These are phyloP conservation scores for Candida fluviatilis DNA, from an alignment of 805 yeast genomes.

Conservation along the genomic window DNA sequence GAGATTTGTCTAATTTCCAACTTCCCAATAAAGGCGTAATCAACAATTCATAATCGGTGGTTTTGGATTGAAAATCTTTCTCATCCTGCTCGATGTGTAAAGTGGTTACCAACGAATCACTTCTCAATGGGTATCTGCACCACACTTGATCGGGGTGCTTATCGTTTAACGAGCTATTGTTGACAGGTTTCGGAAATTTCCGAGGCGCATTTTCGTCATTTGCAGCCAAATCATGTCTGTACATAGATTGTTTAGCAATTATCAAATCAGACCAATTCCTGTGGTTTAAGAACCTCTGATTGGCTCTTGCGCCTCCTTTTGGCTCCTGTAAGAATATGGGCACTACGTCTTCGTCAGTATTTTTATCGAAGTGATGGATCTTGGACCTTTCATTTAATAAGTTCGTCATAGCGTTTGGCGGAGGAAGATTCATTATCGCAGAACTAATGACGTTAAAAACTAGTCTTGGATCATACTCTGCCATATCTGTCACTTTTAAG, in stretches of 20 bases:
- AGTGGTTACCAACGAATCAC: constrained; percentile 60
- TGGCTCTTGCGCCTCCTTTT: constrained; percentile 44
- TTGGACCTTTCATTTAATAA: constrained; percentile 65
- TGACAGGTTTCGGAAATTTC: not conserved
- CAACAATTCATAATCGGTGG: constrained; percentile 63
- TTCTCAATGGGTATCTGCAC: constrained; percentile 51
- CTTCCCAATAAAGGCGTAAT: constrained; percentile 55
- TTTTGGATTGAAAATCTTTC: constrained; percentile 42
- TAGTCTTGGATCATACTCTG: constrained; percentile 69
- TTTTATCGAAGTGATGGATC: constrained; percentile 60
- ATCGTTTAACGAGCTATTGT: constrained; percentile 4
- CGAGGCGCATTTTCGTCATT: not conserved
- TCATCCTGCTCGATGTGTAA: constrained; percentile 70
- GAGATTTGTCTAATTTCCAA: constrained; percentile 24
- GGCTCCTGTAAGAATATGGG: constrained; percentile 63
- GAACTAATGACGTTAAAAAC: constrained; percentile 83
- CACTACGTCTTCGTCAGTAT: constrained; percentile 76
- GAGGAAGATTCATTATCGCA: constrained; percentile 90
- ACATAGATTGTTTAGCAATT: constrained; percentile 38
- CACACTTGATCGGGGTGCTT: constrained; percentile 23
- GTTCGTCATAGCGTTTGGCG: constrained; percentile 81
- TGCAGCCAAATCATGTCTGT: constrained; percentile 11
- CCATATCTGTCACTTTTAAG: constrained; percentile 38
- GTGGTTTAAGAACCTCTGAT: constrained; percentile 54
- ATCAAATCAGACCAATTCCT: constrained; percentile 74